phyloP scores from a whole-genome alignment of 78 protist species.

The Tieghemostelium lacteum region DNA sequence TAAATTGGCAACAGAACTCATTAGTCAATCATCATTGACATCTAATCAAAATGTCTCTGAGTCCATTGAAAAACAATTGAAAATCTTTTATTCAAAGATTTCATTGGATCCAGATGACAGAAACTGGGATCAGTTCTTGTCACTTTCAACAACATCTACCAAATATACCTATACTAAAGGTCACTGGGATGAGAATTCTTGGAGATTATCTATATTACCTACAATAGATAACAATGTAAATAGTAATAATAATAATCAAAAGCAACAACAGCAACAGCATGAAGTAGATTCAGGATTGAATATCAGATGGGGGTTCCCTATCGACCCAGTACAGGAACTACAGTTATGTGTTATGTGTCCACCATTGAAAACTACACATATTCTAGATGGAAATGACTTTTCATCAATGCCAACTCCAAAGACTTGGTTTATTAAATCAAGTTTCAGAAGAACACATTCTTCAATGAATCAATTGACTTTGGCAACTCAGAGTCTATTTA shows the following conservation, averaged over 20 bases:
- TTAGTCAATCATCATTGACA: conserved; percentile 4
- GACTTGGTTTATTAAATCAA: conserved; percentile 61
- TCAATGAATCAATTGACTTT: conserved; percentile 28
- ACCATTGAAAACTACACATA: conserved; percentile 51
- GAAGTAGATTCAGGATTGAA: neutral
- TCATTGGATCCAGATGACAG: conserved; percentile 55
- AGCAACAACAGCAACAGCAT: neutral
- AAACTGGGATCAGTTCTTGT: conserved; percentile 72
- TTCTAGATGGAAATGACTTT: conserved; percentile 52
- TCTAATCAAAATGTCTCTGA: conserved; percentile 52
- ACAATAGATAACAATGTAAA: neutral
- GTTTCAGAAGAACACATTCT: conserved; percentile 48
- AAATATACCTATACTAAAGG: conserved; percentile 54
- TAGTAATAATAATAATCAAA: neutral
- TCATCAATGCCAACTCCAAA: conserved; percentile 39
- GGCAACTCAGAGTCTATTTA: conserved; percentile 32
- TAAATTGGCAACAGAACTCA: conserved; percentile 64
- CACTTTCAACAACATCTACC: conserved; percentile 51
- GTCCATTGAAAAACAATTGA: conserved; percentile 65
- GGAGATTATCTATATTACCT: conserved; percentile 10
- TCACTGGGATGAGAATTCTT: conserved; percentile 34
- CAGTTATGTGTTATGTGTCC: conserved; percentile 70
- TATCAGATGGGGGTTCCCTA: conserved; percentile 72
- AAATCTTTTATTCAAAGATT: conserved; percentile 50
- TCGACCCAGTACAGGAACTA: conserved; percentile 71